Conservation (phyloP, 768 basidiomycete species). For the Brasilioporus rufonigricans region DNA sequence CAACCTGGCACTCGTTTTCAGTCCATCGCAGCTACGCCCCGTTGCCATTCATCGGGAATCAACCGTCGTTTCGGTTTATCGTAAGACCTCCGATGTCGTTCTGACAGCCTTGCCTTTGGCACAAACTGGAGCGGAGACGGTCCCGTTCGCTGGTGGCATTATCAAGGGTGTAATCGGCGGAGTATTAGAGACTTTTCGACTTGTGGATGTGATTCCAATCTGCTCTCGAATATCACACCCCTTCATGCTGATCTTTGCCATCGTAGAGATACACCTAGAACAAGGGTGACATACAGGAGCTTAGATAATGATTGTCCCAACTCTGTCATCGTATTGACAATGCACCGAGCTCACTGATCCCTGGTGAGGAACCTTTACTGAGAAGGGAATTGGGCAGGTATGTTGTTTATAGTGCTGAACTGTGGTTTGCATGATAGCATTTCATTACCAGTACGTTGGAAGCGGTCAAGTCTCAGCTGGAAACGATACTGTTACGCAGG, state of each 20-base stretch:
- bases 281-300: background rate
- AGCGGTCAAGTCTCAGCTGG: background rate
- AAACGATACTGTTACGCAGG: background rate
- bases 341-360: background rate
- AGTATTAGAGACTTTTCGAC: background rate
- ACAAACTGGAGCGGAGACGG: background rate
- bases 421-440: background rate
- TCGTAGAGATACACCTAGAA: background rate
- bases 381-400: background rate
- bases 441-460: background rate
- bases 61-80: conserved; percentile 12
- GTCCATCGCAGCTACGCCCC: conserved; percentile 41
- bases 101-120: background rate
- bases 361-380: background rate
- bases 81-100: background rate
- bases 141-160: background rate
- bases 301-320: background rate
- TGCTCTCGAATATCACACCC: background rate
- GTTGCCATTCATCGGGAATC: conserved; percentile 24
- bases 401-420: background rate
- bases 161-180: background rate
- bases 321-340: background rate
- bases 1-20: background rate
- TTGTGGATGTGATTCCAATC: background rate
- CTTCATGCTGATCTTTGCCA: background rate